Percentiles rank a stretch among this genome's conserved stretches.
phyloP scores from a whole-genome alignment of 768 basidiomycete species.

The Pluteus cervinus region DNA sequence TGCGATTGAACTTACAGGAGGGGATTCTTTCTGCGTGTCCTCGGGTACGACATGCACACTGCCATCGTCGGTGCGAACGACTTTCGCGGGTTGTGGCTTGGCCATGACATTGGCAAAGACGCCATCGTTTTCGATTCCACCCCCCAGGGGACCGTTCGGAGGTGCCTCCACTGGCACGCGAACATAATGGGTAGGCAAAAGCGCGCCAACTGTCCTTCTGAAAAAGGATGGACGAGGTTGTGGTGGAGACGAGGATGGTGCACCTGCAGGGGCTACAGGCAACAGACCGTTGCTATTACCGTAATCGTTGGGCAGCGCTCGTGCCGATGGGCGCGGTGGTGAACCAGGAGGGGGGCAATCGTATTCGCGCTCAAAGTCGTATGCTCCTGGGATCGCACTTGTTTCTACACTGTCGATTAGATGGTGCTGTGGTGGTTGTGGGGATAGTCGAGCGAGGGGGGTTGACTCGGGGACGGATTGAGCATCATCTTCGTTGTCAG shows the following conservation, averaged over 20 bases:
- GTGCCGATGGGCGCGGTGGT: conserved; percentile 53
- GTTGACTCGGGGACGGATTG: conserved; percentile 31
- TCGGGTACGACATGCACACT: conserved; percentile 67
- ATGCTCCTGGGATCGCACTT: conserved; percentile 37
- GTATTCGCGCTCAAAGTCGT: conserved; percentile 80
- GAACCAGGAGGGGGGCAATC: conserved; percentile 77
- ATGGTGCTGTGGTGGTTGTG: conserved; percentile 7
- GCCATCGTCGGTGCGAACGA: conserved; percentile 48
- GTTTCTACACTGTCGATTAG: conserved; percentile 11
- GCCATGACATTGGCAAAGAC: conserved; percentile 94
- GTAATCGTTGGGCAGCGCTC: conserved; percentile 57
- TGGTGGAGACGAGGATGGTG: too few species aligned
- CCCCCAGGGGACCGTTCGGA: conserved; percentile 39
- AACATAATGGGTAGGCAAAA: conserved; percentile 64
- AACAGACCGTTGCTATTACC: conserved; percentile 71
- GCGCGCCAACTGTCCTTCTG: conserved; percentile 48
- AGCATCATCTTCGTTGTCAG: conserved; percentile 52
- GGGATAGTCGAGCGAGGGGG: conserved; percentile 21
- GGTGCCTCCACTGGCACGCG: conserved; percentile 38
- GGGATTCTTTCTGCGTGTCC: conserved; percentile 72
- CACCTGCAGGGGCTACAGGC: conserved; percentile 40
- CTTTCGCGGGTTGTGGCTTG: conserved; percentile 56
- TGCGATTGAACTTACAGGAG: conserved; percentile 59
- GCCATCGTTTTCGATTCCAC: conserved; percentile 82
- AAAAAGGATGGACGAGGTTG: conserved; percentile 49